A percentile compares a stretch with the other conserved stretches of the same genome.
Evolutionary conservation across 345 rosid genomes (phyloP).

Genomic region (Toxicodendron radicans): DNA sequence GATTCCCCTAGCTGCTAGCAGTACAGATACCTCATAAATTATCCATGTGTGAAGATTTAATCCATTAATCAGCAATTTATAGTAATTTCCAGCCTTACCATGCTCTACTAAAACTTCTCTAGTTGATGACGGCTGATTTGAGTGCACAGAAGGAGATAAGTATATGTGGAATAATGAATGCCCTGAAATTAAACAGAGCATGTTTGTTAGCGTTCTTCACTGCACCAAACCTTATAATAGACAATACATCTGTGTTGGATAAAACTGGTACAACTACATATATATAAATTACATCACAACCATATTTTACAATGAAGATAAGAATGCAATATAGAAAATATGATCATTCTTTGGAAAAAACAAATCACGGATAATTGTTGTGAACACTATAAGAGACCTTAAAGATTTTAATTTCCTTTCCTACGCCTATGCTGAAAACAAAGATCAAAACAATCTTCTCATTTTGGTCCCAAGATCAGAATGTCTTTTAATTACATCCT

Average conservation of each 20-base stretch:
- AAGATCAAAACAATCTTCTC: background rate
- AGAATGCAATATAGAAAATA: background rate
- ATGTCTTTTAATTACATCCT: background rate
- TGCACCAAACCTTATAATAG: background rate
- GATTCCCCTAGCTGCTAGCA: slow-evolving; percentile 52
- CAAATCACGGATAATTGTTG: background rate
- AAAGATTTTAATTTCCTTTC: background rate
- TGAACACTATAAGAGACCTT: background rate
- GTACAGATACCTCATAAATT: slow-evolving; percentile 22
- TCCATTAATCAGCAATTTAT: background rate
- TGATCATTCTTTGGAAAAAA: no score
- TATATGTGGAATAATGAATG: slow-evolving; percentile 30
- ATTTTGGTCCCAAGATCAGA: background rate
- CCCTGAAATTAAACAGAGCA: slow-evolving; percentile 30
- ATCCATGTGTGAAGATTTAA: slow-evolving; percentile 8
- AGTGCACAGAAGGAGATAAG: slow-evolving; percentile 33
- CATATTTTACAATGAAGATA: background rate
- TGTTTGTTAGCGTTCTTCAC: slow-evolving; percentile 7
- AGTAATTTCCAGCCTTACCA: slow-evolving; percentile 34
- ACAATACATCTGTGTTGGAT: background rate
- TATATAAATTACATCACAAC: background rate
- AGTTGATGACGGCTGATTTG: slow-evolving; percentile 24
- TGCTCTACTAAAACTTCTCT: slow-evolving; percentile 25
- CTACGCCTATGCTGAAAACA: background rate
- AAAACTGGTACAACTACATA: background rate